Evolutionary conservation across 805 yeast species (phyloP), one percentile per base, ranked within the genome.

Genomic region (Torulaspora delbrueckii): DNA sequence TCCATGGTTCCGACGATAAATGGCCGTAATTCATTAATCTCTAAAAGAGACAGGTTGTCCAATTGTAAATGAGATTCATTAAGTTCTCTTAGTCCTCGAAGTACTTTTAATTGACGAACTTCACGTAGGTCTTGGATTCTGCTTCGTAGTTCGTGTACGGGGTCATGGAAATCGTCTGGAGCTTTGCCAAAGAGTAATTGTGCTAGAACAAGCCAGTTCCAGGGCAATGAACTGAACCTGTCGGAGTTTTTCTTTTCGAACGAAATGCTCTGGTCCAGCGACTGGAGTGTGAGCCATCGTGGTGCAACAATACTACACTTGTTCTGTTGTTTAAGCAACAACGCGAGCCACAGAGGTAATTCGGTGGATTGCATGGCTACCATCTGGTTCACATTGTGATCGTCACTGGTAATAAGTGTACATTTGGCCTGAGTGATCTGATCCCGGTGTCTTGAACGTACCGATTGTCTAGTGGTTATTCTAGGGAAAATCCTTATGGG

Each of bases 231-330:
- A 45, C 87, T 76, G 59, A 91, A 91, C 48, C 76, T 69, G 27
- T 74, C 74, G 1, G 79, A 73, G 45, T 75, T 62, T 4, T 71
- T 69, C 27, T 78, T 68, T 59, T 91, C 98, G 49, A 77, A 82
- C 16, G 83, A 86, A 54, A 84, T 79, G 35, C 75, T 71, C 5
- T 70, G 72, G 43, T 76, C 76, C 46, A 91, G 63, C 40, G 70
- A 71, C 14, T 70, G 69, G 38, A 77, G 65, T 8, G 74, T 76
- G 8, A 93, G 72, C 99, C 99, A 93, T 1, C 70, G 74, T 0
- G 99, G 99, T 10, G 89, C 83, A 7, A 87, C 81, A 2, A 93
- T 80, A 51, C 82, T 84, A 65, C 97, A 88, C 57, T 89, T 83
- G 38, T 81, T 83, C 63, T 93, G 98, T 38, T 82, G 80, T 58